Evolutionary conservation across 2,329 filamentous ascomycete genomes (phyloP).

Genomic region (Ceratocystis destructans): DNA sequence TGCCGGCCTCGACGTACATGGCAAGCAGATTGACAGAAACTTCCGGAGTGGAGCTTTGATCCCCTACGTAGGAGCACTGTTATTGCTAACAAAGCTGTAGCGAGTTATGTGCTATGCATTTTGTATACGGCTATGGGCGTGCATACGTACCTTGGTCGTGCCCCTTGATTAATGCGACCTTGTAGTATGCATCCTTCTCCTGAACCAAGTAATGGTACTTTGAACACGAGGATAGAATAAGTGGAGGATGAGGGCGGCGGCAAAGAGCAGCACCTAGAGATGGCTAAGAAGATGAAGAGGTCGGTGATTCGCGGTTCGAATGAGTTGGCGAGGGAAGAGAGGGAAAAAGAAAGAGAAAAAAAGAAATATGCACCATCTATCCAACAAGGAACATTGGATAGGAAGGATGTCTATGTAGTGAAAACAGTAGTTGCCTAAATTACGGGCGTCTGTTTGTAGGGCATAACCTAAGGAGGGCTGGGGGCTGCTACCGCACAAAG

Average conservation of each 20-base stretch:
- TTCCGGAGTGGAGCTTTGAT: slow-evolving; percentile 1
- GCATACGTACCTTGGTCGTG: background rate
- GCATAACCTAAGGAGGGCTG: background rate
- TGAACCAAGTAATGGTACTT: background rate
- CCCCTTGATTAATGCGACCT: background rate
- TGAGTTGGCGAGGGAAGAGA: background rate
- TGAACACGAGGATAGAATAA: slow-evolving; percentile 1
- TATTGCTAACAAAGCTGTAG: background rate
- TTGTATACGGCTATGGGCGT: background rate
- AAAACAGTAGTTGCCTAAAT: background rate
- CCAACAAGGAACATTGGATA: background rate
- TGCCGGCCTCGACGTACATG: background rate
- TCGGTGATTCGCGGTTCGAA: background rate
- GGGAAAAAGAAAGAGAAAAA: background rate
- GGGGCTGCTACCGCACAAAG: background rate
- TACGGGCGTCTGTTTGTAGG: background rate
- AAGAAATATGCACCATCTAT: background rate
- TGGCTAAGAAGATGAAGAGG: background rate
- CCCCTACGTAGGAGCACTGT: background rate
- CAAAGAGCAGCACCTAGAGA: background rate
- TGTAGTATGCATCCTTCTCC: slow-evolving; percentile 1
- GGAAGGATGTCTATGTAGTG: background rate
- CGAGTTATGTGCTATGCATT: background rate
- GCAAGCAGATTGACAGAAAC: background rate
- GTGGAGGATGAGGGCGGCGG: background rate